Conservation (phyloP, 2,329 filamentous ascomycete genomes). For the Emergomyces orientalis region DNA sequence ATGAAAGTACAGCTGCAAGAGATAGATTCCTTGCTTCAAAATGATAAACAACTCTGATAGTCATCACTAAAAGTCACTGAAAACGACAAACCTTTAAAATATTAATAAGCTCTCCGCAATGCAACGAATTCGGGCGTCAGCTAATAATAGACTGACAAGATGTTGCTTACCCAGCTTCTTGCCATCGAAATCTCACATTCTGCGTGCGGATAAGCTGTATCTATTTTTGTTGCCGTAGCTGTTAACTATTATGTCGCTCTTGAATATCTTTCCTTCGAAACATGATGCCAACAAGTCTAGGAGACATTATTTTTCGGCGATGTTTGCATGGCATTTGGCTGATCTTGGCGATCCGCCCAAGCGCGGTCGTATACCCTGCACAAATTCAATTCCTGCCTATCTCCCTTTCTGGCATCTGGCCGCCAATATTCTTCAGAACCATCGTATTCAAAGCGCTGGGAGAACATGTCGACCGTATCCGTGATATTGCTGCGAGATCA, state of each 20-base stretch:
- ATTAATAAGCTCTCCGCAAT: no score
- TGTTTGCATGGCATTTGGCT: not conserved
- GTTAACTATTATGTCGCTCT: not conserved
- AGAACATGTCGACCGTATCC: conserved; percentile 2
- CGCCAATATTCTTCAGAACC: not conserved
- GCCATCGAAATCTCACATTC: not conserved
- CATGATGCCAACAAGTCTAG: not conserved
- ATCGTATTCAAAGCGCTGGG: not conserved
- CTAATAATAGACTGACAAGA: not conserved
- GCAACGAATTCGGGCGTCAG: not conserved
- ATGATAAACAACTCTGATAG: not conserved
- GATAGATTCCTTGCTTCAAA: not conserved
- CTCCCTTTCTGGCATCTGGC: not conserved
- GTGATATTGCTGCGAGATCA: not conserved
- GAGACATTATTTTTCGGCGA: not conserved
- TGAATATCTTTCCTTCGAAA: not conserved
- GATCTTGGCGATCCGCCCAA: not conserved
- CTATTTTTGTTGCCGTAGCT: not conserved
- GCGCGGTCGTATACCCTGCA: not conserved
- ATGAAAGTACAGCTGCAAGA: not conserved
- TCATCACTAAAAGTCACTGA: not conserved
- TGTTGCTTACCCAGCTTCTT: not conserved
- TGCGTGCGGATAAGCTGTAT: not conserved
- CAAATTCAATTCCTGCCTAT: not conserved
- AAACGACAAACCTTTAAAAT: not conserved